Percentiles rank a stretch among this genome's conserved stretches.
phyloP scores from a whole-genome alignment of 1,139 yeast genomes.

The Sugiyamaella pinicola region DNA sequence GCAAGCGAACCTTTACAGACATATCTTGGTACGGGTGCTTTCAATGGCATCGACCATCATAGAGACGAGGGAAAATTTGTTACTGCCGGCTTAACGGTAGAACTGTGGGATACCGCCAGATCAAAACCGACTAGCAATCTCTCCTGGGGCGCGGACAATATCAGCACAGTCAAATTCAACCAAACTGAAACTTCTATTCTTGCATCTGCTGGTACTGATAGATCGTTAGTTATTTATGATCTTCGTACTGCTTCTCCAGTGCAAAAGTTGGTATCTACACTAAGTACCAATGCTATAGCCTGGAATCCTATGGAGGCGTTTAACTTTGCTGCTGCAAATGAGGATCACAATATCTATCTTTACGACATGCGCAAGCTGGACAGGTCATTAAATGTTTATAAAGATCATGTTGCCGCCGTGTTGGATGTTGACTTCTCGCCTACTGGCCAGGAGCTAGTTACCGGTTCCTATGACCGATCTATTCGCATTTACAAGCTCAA shows the following conservation, averaged over 20 bases:
- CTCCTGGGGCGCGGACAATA: constrained; percentile 96
- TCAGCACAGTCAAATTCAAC: constrained; percentile 80
- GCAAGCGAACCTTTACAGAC: constrained; percentile 57
- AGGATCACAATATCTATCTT: constrained; percentile 91
- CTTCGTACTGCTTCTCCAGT: constrained; percentile 90
- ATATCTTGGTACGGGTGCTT: constrained; percentile 79
- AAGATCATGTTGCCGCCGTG: constrained; percentile 96
- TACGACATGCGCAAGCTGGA: constrained; percentile 95
- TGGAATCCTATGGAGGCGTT: constrained; percentile 99
- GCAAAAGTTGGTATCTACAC: constrained; percentile 79
- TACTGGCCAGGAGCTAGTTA: constrained; percentile 93
- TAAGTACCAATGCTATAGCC: constrained; percentile 82
- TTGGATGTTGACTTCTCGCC: constrained; percentile 95
- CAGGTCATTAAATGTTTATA: constrained; percentile 77
- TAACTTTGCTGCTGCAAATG: constrained; percentile 87
- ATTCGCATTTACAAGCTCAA: constrained; percentile 73
- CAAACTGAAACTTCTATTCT: constrained; percentile 85
- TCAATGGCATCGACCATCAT: constrained; percentile 87
- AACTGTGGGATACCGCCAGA: constrained; percentile 86
- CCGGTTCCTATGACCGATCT: constrained; percentile 94
- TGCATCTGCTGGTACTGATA: constrained; percentile 92
- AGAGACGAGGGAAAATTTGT: constrained; percentile 72
- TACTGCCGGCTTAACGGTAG: constrained; percentile 88
- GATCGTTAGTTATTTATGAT: constrained; percentile 88
- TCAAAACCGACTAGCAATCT: constrained; percentile 74